A percentile compares a stretch with the other conserved stretches of the same genome.
phyloP scores from a whole-genome alignment of 2,329 filamentous ascomycete species.

The Fusarium redolens region DNA sequence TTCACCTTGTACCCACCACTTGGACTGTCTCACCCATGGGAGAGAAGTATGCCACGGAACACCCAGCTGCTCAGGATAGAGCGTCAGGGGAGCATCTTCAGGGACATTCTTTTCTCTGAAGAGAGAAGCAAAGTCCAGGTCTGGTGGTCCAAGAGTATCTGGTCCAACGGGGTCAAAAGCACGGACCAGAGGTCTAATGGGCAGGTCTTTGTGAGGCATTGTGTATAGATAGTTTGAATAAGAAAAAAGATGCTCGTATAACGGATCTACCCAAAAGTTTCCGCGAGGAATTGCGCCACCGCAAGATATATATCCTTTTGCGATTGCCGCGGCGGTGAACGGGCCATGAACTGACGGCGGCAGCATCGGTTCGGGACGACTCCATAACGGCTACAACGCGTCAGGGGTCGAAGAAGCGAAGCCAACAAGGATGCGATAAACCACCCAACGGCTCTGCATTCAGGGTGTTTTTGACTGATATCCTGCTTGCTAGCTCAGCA shows the following conservation, averaged over 20 bases:
- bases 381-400: slow-evolving; percentile 27
- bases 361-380: slow-evolving; percentile 15
- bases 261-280: not conserved
- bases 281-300: not conserved
- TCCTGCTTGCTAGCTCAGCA: not conserved
- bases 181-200: slow-evolving; percentile 6
- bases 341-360: slow-evolving; percentile 22
- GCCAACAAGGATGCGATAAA: not conserved
- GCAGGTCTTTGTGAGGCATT: slow-evolving; percentile 23
- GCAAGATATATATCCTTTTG: slow-evolving; percentile 1
- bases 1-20: slow-evolving; percentile 8
- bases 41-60: slow-evolving; percentile 19
- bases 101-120: not conserved
- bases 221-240: not conserved
- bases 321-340: slow-evolving; percentile 21
- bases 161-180: slow-evolving; percentile 10
- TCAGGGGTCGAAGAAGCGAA: not conserved
- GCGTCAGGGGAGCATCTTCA: slow-evolving; percentile 8
- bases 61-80: not conserved
- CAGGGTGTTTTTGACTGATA: not conserved
- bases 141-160: not conserved
- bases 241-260: not conserved
- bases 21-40: slow-evolving; percentile 22
- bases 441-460: not conserved
- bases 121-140: slow-evolving; percentile 10